Conservation (phyloP, 2,329 filamentous ascomycete species). For the Diaporthe amygdali region DNA sequence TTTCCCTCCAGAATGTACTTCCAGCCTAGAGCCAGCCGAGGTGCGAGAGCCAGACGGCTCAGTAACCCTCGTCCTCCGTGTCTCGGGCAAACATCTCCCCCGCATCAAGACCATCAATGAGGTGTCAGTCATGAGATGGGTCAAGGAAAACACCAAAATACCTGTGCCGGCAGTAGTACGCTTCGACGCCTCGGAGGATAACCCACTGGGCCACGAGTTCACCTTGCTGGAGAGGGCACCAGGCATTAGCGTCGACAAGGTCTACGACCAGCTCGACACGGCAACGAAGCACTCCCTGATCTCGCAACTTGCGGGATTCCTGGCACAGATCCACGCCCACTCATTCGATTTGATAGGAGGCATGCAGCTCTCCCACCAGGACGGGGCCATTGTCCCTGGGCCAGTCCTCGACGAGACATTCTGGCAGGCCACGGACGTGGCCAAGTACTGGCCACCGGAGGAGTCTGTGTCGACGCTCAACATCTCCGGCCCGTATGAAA, state of each 20-base stretch:
- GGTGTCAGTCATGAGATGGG: slow-evolving; percentile 40
- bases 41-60: slow-evolving; percentile 13
- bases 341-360: slow-evolving; percentile 35
- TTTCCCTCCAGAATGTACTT: slow-evolving; percentile 16
- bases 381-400: slow-evolving; percentile 27
- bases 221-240: slow-evolving; percentile 35
- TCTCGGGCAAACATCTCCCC: slow-evolving; percentile 41
- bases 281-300: slow-evolving; percentile 31
- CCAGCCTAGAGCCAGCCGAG: background rate
- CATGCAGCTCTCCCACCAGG: slow-evolving; percentile 25
- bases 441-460: slow-evolving; percentile 31
- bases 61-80: slow-evolving; percentile 36
- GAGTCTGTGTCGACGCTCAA: slow-evolving; percentile 34
- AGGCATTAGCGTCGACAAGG: slow-evolving; percentile 34
- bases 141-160: slow-evolving; percentile 37
- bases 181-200: slow-evolving; percentile 33
- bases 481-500: slow-evolving; percentile 31
- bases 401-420: slow-evolving; percentile 41
- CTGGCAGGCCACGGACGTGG: slow-evolving; percentile 39
- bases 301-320: slow-evolving; percentile 35
- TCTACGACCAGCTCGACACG: slow-evolving; percentile 33
- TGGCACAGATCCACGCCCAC: slow-evolving; percentile 36
- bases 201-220: slow-evolving; percentile 38
- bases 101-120: slow-evolving; percentile 43
- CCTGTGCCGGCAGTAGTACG: slow-evolving; percentile 38